A percentile compares a stretch with the other conserved stretches of the same genome.
Evolutionary conservation across 2,329 filamentous ascomycete genomes (phyloP).

Genomic region (Tolypocladium endophyticum): DNA sequence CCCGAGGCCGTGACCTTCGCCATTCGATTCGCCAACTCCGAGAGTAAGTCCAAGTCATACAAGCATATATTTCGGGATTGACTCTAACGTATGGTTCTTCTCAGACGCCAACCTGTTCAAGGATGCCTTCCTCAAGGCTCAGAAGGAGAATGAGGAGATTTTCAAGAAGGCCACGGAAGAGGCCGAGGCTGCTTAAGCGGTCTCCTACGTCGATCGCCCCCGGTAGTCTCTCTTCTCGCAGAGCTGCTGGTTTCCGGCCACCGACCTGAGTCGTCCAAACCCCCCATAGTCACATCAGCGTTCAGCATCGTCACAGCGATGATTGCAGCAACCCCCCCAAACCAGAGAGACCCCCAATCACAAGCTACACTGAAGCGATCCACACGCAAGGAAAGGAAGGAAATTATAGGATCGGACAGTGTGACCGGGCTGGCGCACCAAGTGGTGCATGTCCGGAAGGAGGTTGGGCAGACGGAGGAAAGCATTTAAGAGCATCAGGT

Average conservation of each 20-base stretch:
- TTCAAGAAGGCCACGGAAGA: constrained; percentile 45
- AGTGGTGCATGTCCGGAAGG: constrained; percentile 2
- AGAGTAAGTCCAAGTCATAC: constrained; percentile 56
- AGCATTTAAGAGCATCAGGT: constrained; percentile 7
- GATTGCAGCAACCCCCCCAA: constrained; percentile 2
- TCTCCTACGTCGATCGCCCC: not conserved
- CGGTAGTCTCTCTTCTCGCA: not conserved
- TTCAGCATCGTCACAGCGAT: constrained; percentile 6
- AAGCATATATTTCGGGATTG: not conserved
- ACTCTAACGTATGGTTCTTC: constrained; percentile 2
- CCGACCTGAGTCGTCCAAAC: constrained; percentile 3
- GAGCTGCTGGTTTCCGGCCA: constrained; percentile 2
- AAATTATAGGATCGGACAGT: constrained; percentile 2
- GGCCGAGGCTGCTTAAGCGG: constrained; percentile 13
- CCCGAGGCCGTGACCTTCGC: constrained; percentile 92
- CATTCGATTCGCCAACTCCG: constrained; percentile 94
- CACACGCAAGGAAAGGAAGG: constrained; percentile 1
- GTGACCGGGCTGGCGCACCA: constrained; percentile 1
- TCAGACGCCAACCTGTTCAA: constrained; percentile 94
- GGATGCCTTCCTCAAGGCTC: constrained; percentile 92
- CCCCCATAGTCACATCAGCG: constrained; percentile 10
- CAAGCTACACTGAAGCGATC: constrained; percentile 1
- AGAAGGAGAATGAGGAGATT: constrained; percentile 87
- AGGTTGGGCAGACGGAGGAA: constrained; percentile 5
- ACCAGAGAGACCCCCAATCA: constrained; percentile 1